Conservation (phyloP, 192 early-diverging fungal species). For the Coemansia sp. region DNA sequence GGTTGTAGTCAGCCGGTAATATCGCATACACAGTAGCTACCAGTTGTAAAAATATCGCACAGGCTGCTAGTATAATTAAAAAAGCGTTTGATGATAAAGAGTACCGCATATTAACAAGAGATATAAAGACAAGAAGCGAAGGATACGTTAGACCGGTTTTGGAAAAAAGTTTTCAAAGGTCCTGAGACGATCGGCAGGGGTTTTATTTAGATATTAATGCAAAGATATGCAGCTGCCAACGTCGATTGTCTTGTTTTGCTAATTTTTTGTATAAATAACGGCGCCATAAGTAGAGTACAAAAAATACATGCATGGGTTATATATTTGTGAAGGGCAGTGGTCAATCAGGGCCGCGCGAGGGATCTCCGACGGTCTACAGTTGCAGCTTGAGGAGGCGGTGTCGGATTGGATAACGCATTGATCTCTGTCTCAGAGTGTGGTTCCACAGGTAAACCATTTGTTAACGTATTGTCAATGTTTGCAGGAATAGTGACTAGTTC, state of each 20-base stretch:
- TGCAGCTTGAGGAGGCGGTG: background rate
- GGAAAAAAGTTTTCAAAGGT: no score
- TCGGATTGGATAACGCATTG: background rate
- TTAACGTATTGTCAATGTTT: background rate
- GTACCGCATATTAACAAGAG: no score
- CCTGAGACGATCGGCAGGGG: no score
- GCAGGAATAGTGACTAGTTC: constrained; percentile 9
- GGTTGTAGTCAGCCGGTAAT: no score
- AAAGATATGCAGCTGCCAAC: background rate
- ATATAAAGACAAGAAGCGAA: no score
- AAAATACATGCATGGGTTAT: background rate
- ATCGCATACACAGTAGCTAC: no score
- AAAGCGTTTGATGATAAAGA: no score
- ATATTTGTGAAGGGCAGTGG: background rate
- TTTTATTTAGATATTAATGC: background rate
- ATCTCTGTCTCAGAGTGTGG: background rate
- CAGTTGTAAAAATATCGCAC: no score
- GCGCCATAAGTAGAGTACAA: background rate
- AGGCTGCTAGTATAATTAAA: no score
- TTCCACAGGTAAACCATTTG: background rate
- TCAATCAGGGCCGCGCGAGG: background rate
- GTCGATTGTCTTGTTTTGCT: background rate
- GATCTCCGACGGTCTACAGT: background rate
- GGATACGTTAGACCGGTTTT: no score
- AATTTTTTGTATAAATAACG: background rate